Conservation (phyloP, 768 basidiomycete genomes). For the Trametes maxima region DNA sequence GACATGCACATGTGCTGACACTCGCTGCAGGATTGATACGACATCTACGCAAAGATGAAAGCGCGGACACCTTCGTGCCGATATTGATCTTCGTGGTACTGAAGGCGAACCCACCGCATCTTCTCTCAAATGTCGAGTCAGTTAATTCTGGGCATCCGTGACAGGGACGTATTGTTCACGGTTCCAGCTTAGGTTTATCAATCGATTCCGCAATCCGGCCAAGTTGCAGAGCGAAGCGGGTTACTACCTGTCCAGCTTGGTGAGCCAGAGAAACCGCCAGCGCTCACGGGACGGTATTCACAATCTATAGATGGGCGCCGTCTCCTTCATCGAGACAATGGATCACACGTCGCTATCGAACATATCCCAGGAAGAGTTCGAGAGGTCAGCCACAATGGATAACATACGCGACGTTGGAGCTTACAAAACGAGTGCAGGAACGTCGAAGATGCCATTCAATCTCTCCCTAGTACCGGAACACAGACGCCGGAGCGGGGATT, state of each 20-base stretch:
- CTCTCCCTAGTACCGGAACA: conserved; percentile 42
- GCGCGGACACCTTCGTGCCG: conserved; percentile 94
- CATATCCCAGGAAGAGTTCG: conserved; percentile 93
- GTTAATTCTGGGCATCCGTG: conserved; percentile 28
- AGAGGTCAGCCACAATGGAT: conserved; percentile 49
- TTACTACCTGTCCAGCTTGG: conserved; percentile 95
- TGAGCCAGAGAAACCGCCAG: conserved; percentile 42
- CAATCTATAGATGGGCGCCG: conserved; percentile 80
- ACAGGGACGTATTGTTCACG: neutral
- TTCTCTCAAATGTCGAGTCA: conserved; percentile 95
- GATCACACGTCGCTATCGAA: conserved; percentile 94
- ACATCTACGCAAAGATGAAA: conserved; percentile 81
- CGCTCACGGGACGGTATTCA: neutral
- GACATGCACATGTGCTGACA: conserved; percentile 8
- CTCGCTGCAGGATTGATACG: conserved; percentile 73
- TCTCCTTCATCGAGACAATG: conserved; percentile 98
- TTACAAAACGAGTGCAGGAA: conserved; percentile 38
- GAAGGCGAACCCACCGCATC: conserved; percentile 90
- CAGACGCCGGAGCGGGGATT: conserved; percentile 35
- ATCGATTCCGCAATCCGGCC: conserved; percentile 85
- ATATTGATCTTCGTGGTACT: conserved; percentile 93
- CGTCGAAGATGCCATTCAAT: conserved; percentile 61
- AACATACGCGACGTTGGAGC: neutral
- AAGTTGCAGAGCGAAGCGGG: conserved; percentile 95
- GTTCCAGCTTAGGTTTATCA: conserved; percentile 73